Percentiles rank a stretch among this genome's conserved stretches.
These are phyloP conservation scores for Microthyrium microscopicum DNA, from an alignment of 2,329 filamentous ascomycete genomes.

Conservation along the genomic window DNA sequence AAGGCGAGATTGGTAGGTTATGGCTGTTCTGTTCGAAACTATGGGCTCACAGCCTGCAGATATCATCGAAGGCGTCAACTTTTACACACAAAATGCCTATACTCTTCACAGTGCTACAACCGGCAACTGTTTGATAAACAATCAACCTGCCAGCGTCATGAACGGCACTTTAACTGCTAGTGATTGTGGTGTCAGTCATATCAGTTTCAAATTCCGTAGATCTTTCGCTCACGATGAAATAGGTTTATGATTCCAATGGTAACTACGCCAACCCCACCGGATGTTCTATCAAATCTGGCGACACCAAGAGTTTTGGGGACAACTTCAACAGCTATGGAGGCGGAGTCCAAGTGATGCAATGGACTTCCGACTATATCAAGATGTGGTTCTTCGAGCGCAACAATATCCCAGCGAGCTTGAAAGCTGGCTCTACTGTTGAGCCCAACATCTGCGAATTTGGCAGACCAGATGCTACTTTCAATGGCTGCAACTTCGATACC, in stretches of 20 bases:
- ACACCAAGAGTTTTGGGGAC: slow-evolving; percentile 12
- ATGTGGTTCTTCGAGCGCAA: slow-evolving; percentile 13
- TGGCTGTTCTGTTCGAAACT: background rate
- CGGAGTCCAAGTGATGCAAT: slow-evolving; percentile 20
- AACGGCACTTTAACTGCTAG: slow-evolving; percentile 10
- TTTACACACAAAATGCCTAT: slow-evolving; percentile 11
- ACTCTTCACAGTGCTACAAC: slow-evolving; percentile 11
- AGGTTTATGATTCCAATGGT: background rate
- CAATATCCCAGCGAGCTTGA: slow-evolving; percentile 25
- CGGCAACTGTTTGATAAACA: slow-evolving; percentile 11
- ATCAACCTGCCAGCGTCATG: slow-evolving; percentile 4
- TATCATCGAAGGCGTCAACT: slow-evolving; percentile 12
- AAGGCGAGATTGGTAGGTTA: slow-evolving; percentile 20
- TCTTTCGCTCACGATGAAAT: background rate
- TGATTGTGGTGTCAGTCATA: slow-evolving; percentile 10
- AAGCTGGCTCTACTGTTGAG: slow-evolving; percentile 11
- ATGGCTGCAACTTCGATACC: slow-evolving; percentile 21
- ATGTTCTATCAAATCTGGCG: slow-evolving; percentile 9
- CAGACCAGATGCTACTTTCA: slow-evolving; percentile 46
- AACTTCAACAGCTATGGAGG: slow-evolving; percentile 11
- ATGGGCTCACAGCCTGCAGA: background rate
- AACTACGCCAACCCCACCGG: background rate
- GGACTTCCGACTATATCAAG: slow-evolving; percentile 12
- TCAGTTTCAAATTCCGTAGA: background rate
- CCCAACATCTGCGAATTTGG: slow-evolving; percentile 50